Conservation (phyloP, 495 filamentous ascomycete genomes). For the Penicillium goetzii region DNA sequence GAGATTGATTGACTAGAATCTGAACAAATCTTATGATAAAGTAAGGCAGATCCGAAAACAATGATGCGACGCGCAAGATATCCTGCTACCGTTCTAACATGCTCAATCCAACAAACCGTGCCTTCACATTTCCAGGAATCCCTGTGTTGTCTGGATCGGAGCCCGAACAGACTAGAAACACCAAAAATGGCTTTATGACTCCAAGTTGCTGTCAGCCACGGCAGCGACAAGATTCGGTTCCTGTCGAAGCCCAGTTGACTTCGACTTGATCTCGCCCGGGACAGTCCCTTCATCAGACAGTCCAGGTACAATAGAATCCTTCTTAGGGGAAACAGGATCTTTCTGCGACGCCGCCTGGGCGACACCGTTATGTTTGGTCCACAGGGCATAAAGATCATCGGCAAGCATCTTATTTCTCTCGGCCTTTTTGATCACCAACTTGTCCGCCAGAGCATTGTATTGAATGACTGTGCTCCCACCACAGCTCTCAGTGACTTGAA, state of each 20-base stretch:
- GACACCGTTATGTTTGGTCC: neutral
- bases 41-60: neutral
- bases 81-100: neutral
- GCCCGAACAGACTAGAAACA: neutral
- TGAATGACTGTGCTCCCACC: constrained; percentile 37
- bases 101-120: neutral
- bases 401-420: constrained; percentile 39
- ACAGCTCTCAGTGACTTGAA: constrained; percentile 32
- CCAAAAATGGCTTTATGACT: neutral
- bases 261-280: neutral
- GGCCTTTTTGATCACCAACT: constrained; percentile 31
- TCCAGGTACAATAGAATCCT: neutral
- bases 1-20: neutral
- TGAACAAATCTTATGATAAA: neutral
- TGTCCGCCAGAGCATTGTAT: constrained; percentile 35
- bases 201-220: neutral
- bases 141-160: neutral
- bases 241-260: neutral
- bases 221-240: neutral
- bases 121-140: neutral
- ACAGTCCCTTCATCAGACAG: neutral
- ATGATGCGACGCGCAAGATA: neutral
- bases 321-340: neutral
- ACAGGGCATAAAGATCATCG: constrained; percentile 27
- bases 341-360: neutral